Conservation (phyloP, 257 asterid genomes). For the Scutellaria barbata region DNA sequence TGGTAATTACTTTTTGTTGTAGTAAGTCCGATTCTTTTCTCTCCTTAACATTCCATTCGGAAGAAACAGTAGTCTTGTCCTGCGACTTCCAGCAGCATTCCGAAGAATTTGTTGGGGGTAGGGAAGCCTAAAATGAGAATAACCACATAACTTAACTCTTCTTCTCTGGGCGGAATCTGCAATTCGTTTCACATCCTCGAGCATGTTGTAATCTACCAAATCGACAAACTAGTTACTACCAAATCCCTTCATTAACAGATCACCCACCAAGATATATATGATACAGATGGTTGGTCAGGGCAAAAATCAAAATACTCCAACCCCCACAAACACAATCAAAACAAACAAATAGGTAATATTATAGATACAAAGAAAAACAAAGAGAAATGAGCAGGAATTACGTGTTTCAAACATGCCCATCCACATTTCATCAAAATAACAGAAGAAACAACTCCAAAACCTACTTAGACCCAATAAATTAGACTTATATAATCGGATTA, state of each 20-base stretch:
- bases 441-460: too few relatives aligned
- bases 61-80: slow-evolving; percentile 57
- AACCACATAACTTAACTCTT: slow-evolving; percentile 40
- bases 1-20: slow-evolving; percentile 51
- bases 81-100: slow-evolving; percentile 67
- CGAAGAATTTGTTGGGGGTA: slow-evolving; percentile 60
- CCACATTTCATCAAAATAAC: background rate
- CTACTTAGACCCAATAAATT: too few relatives aligned
- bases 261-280: too few relatives aligned
- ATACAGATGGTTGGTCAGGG: too few relatives aligned
- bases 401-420: background rate
- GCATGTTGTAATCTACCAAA: slow-evolving; percentile 75
- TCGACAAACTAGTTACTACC: slow-evolving; percentile 3
- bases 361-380: background rate
- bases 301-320: too few relatives aligned
- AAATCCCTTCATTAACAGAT: background rate
- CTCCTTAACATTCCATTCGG: slow-evolving; percentile 83
- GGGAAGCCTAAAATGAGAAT: slow-evolving; percentile 54
- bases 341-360: background rate
- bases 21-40: slow-evolving; percentile 61
- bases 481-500: background rate
- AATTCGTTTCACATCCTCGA: slow-evolving; percentile 87
- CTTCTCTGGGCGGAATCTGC: slow-evolving; percentile 57
- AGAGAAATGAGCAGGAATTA: background rate
- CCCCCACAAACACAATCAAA: background rate